phyloP scores from a whole-genome alignment of 2,329 filamentous ascomycete species.

The Scedosporium dehoogii region DNA sequence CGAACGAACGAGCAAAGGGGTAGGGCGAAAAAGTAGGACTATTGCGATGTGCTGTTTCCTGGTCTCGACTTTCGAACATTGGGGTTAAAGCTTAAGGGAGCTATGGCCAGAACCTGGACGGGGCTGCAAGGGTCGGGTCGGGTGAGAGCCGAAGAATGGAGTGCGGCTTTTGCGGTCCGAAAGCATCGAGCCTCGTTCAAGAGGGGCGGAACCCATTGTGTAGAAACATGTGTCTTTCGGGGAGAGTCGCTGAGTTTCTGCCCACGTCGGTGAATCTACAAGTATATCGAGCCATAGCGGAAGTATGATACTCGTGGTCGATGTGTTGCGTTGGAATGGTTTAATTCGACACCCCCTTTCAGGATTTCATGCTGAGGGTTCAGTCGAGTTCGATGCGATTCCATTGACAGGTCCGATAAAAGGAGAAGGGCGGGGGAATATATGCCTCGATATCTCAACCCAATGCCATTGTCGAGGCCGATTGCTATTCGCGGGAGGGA shows the following conservation, averaged over 20 bases:
- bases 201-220: neutral
- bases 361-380: neutral
- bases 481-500: neutral
- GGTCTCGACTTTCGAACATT: neutral
- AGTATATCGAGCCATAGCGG: neutral
- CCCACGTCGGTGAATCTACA: neutral
- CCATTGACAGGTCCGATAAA: conserved; percentile 1
- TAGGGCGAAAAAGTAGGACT: neutral
- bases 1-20: no score
- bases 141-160: neutral
- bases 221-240: neutral
- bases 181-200: neutral
- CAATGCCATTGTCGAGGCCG: neutral
- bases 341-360: neutral
- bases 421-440: neutral
- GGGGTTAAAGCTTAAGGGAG: neutral
- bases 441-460: neutral
- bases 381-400: conserved; percentile 1
- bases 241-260: neutral
- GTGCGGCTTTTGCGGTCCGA: neutral
- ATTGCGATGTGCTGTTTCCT: neutral
- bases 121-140: neutral
- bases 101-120: neutral
- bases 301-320: neutral
- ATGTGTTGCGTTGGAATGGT: neutral